phyloP scores from a whole-genome alignment of 345 rosid genomes.

The Crucihimalaya himalaica region DNA sequence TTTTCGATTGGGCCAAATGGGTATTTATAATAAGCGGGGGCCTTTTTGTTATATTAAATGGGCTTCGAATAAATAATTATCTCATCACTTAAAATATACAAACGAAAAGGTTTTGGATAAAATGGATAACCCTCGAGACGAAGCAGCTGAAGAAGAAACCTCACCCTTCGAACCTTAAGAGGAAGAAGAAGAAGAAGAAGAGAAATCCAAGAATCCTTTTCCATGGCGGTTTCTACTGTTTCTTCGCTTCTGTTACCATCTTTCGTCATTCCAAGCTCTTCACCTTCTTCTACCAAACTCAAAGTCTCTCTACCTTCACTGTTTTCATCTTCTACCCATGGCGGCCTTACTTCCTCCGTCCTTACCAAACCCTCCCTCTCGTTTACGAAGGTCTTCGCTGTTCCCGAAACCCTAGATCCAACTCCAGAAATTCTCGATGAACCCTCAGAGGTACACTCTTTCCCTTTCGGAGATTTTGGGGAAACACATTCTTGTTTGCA shows the following conservation, averaged over 20 bases:
- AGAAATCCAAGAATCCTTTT: too few relatives aligned
- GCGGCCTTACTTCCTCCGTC: conserved; percentile 35
- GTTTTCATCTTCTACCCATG: conserved; percentile 34
- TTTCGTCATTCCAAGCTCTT: conserved; percentile 42
- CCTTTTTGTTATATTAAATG: not conserved
- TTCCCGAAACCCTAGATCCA: conserved; percentile 60
- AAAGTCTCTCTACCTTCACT: conserved; percentile 44
- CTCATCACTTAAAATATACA: not conserved
- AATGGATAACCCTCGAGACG: conserved; percentile 28
- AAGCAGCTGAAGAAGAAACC: conserved; percentile 15
- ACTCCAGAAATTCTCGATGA: conserved; percentile 50
- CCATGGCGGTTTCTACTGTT: conserved; percentile 66
- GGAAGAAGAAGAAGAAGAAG: conserved; percentile 2
- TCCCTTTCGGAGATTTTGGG: not conserved
- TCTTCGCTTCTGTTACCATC: conserved; percentile 57
- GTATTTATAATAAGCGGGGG: not conserved
- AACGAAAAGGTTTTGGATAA: conserved; percentile 32
- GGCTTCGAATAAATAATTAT: conserved; percentile 17
- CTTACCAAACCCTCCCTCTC: conserved; percentile 44
- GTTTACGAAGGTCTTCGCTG: conserved; percentile 52
- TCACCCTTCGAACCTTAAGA: not conserved
- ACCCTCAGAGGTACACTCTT: conserved; percentile 49
- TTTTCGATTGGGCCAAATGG: not conserved
- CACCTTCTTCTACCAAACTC: conserved; percentile 40
- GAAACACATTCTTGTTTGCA: not conserved